phyloP scores from a whole-genome alignment of 2,329 filamentous ascomycete genomes.

The Talaromyces sp. region DNA sequence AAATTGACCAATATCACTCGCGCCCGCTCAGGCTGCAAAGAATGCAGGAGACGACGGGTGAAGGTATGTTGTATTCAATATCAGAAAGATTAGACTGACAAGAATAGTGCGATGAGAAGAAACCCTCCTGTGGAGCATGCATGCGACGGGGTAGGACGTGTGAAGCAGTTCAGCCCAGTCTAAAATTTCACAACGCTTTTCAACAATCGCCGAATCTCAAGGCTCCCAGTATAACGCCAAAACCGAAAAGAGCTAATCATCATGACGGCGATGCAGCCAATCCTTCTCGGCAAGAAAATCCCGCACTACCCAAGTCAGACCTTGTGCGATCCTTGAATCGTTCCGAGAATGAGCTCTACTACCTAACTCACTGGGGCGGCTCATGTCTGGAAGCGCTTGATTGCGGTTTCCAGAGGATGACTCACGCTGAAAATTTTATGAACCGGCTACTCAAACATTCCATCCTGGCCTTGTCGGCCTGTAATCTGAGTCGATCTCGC shows the following conservation, averaged over 20 bases:
- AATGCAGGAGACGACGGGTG: not conserved
- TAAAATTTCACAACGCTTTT: slow-evolving; percentile 3
- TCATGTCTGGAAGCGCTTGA: not conserved
- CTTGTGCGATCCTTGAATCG: not conserved
- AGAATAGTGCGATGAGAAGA: not conserved
- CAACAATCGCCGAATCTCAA: not conserved
- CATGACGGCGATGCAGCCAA: not conserved
- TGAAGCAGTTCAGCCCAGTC: not conserved
- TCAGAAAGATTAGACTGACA: not conserved
- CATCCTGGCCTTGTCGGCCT: not conserved
- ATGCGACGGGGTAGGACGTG: slow-evolving; percentile 1
- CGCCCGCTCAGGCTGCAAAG: slow-evolving; percentile 6
- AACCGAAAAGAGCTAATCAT: not conserved
- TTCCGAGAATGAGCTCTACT: not conserved
- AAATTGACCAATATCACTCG: slow-evolving; percentile 7
- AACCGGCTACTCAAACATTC: not conserved
- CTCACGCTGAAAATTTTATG: not conserved
- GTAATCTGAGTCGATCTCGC: not conserved
- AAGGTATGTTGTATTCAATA: not conserved
- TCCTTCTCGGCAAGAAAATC: not conserved
- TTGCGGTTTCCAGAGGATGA: not conserved
- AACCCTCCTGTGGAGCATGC: not conserved
- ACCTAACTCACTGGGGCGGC: not conserved
- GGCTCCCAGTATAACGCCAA: not conserved
- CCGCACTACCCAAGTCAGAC: not conserved